Conservation (phyloP, 2,329 filamentous ascomycete genomes). For the Bimuria novae-zelandiae region DNA sequence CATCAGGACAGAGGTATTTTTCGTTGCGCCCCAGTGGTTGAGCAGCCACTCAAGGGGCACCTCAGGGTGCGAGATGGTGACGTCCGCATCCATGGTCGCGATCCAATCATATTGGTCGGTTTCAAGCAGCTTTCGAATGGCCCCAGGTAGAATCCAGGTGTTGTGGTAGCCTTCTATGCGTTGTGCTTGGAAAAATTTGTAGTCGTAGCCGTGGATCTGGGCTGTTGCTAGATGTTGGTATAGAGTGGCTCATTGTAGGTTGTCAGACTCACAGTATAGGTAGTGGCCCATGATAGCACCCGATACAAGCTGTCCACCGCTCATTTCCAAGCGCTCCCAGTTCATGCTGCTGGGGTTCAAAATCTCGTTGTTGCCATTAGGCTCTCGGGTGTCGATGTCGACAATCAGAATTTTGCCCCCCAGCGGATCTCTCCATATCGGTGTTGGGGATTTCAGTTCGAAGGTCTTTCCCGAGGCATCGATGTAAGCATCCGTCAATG, state of each 20-base stretch:
- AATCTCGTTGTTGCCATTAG: constrained; percentile 25
- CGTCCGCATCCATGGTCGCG: constrained; percentile 54
- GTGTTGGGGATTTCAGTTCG: not conserved
- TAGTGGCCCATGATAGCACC: constrained; percentile 48
- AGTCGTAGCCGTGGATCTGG: constrained; percentile 51
- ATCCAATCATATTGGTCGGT: constrained; percentile 48
- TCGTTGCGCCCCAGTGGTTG: constrained; percentile 52
- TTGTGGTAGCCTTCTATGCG: constrained; percentile 35
- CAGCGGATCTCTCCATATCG: constrained; percentile 30
- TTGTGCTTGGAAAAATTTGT: constrained; percentile 45
- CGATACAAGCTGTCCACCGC: constrained; percentile 40
- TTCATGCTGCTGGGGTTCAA: constrained; percentile 26
- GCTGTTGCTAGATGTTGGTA: constrained; percentile 18
- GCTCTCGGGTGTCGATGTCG: constrained; percentile 38
- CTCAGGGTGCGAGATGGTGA: constrained; percentile 48
- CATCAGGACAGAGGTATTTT: constrained; percentile 48
- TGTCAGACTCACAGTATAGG: constrained; percentile 38
- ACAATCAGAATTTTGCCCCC: constrained; percentile 35
- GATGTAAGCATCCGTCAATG: constrained; percentile 2
- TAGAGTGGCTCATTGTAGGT: not conserved
- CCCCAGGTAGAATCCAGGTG: constrained; percentile 51
- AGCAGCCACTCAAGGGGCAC: constrained; percentile 56
- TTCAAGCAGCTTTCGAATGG: constrained; percentile 44
- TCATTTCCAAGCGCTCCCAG: constrained; percentile 25
- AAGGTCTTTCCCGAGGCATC: constrained; percentile 6